Evolutionary conservation across 1,139 yeast genomes (phyloP), one percentile per base, ranked within the genome.

Genomic region (Scheffersomyces stambukii): DNA sequence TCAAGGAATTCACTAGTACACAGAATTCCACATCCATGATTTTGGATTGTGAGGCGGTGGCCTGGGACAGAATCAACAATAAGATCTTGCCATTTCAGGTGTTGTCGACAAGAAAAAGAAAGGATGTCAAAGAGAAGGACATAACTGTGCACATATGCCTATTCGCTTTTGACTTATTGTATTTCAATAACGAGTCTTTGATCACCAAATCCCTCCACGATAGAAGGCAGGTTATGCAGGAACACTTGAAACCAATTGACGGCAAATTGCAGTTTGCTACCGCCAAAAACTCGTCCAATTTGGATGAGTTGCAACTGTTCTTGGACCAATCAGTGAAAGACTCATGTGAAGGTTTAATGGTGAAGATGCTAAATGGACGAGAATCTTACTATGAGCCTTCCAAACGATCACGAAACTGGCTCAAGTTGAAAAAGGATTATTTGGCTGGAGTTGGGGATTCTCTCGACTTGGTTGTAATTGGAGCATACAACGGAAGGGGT

Each of bases 41-140:
- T 35, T 56, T 91, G 33, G 99, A 91, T 52, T 85, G 96, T 57
- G 99, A 91, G 56, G 96, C 96, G 5, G 98, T 93, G n/a, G 99
- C 98, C 0, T 91, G 96, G 95, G 96, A 91, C 53, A 64, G 81
- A 35, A 78, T 67, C 27, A 66, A 70, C 13, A 57, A 76, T 16
- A 84, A 81, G 51, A 89, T 93, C 32, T 60, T 91, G 33, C 98
- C 99, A 0, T 91, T 91, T 57, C 99, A 91, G 54, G 81, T 86
- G 0, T 60, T 91, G 28, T 82, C 96, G 2, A 91, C 98, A 0
- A 75, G 99, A 52, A 91, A 91, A 55, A 74, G 97, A 32, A 93
- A 91, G 54, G 96, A 82, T 42, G 98, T 91, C 7, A 81, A 82
- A 29, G 81, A 82, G 35, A 80, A 79, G 28, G 93, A 86, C 37